Percentiles rank a stretch among this genome's conserved stretches.
Conservation (phyloP, 805 yeast genomes). For the Wickerhamomyces queroliae region DNA sequence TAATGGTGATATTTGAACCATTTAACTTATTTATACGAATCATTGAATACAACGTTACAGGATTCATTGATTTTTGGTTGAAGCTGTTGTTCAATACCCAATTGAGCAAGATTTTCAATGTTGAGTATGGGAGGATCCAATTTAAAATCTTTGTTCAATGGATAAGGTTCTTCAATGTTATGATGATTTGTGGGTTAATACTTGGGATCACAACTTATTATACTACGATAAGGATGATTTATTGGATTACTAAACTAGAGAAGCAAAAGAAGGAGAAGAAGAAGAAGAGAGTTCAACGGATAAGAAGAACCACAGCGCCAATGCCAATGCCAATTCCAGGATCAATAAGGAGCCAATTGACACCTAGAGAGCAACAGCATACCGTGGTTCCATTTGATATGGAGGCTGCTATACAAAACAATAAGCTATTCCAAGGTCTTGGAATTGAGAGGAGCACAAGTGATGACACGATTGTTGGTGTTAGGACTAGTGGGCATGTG, state of each 20-base stretch:
- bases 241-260: slow-evolving; percentile 17
- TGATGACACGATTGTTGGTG: background rate
- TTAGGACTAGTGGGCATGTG: background rate
- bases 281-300: too few species aligned
- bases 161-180: slow-evolving; percentile 17
- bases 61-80: slow-evolving; percentile 15
- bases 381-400: too few species aligned
- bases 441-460: background rate
- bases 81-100: slow-evolving; percentile 10
- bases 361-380: too few species aligned
- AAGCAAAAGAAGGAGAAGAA: slow-evolving; percentile 1
- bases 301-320: background rate
- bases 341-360: too few species aligned
- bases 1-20: slow-evolving; percentile 14
- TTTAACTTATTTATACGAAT: slow-evolving; percentile 11
- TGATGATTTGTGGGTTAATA: slow-evolving; percentile 15
- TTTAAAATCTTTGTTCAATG: slow-evolving; percentile 16
- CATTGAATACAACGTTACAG: slow-evolving; percentile 15
- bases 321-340: too few species aligned
- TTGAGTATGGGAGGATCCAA: slow-evolving; percentile 13
- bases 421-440: background rate
- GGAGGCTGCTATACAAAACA: background rate
- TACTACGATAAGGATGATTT: slow-evolving; percentile 13
- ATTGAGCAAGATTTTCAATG: slow-evolving; percentile 9
- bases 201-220: slow-evolving; percentile 19